Conservation (phyloP, 2,329 filamentous ascomycete species). For the Ophiostoma pallidulum region DNA sequence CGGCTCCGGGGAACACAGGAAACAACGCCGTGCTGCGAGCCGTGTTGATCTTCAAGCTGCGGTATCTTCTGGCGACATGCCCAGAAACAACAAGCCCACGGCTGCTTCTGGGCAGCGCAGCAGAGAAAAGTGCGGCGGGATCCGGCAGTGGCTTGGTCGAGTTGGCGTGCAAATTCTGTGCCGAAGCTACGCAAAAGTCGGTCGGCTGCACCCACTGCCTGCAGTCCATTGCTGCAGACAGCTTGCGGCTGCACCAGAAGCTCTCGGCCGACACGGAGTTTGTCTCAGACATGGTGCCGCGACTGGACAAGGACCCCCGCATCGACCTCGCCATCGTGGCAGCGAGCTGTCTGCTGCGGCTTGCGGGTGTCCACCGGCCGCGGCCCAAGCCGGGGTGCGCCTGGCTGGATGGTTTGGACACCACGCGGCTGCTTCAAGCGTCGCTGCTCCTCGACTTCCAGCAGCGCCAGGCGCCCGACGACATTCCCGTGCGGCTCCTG, state of each 20-base stretch:
- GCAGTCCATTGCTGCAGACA: conserved; percentile 16
- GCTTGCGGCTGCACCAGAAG: conserved; percentile 16
- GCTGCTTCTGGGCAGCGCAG: not conserved
- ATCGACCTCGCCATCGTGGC: conserved; percentile 26
- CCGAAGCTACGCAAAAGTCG: not conserved
- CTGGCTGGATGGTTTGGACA: conserved; percentile 19
- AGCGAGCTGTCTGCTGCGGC: conserved; percentile 23
- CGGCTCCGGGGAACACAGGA: not conserved
- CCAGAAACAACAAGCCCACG: conserved; percentile 19
- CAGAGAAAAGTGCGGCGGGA: not conserved
- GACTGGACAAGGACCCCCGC: conserved; percentile 24
- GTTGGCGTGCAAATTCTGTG: conserved; percentile 18
- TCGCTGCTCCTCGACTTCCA: conserved; percentile 41
- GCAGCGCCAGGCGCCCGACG: conserved; percentile 33
- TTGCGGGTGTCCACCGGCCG: conserved; percentile 19
- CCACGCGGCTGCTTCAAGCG: conserved; percentile 36
- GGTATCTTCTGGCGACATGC: conserved; percentile 36
- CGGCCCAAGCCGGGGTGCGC: not conserved
- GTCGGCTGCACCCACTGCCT: conserved; percentile 14
- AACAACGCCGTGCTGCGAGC: not conserved
- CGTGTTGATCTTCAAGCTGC: conserved; percentile 32
- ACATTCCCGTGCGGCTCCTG: conserved; percentile 38
- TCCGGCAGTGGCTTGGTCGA: not conserved
- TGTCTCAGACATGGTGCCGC: conserved; percentile 17
- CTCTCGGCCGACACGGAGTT: conserved; percentile 18